Percentiles rank a stretch among this genome's conserved stretches.
phyloP scores from a whole-genome alignment of 2,329 filamentous ascomycete genomes.

The Polychaeton citri region DNA sequence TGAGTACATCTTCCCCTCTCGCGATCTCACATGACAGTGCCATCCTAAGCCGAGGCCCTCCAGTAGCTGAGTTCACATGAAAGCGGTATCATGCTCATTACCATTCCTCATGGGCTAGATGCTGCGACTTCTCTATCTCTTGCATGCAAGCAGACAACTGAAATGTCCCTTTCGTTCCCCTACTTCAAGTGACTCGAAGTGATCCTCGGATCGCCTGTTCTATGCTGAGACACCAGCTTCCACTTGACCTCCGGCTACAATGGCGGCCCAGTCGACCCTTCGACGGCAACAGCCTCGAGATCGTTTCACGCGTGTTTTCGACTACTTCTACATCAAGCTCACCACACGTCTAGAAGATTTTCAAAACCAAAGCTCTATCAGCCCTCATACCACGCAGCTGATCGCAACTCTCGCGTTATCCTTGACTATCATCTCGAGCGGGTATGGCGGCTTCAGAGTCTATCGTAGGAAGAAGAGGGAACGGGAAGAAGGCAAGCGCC shows the following conservation, averaged over 20 bases:
- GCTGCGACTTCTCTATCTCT: too few relatives aligned
- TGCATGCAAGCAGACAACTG: too few relatives aligned
- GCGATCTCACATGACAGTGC: too few relatives aligned
- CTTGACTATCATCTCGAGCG: conserved; percentile 63
- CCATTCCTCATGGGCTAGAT: too few relatives aligned
- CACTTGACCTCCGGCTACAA: conserved; percentile 23
- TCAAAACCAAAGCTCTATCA: conserved; percentile 38
- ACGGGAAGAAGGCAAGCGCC: conserved; percentile 65
- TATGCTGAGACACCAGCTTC: too few relatives aligned
- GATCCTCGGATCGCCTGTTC: too few relatives aligned
- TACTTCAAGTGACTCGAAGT: too few relatives aligned
- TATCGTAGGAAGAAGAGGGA: conserved; percentile 63
- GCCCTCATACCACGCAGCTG: conserved; percentile 58
- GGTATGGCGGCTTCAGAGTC: conserved; percentile 66
- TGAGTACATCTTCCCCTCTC: too few relatives aligned
- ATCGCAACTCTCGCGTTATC: conserved; percentile 64
- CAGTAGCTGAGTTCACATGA: too few relatives aligned
- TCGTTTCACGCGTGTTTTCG: conserved; percentile 19
- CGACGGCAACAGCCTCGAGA: conserved; percentile 21
- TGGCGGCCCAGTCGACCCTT: conserved; percentile 83
- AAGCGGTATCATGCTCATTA: too few relatives aligned
- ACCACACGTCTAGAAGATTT: conserved; percentile 35
- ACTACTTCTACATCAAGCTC: conserved; percentile 30
- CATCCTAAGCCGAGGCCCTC: too few relatives aligned
- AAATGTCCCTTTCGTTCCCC: too few relatives aligned